Evolutionary conservation across 768 basidiomycete genomes (phyloP).

Genomic region (Macrolepiota albuminosa): DNA sequence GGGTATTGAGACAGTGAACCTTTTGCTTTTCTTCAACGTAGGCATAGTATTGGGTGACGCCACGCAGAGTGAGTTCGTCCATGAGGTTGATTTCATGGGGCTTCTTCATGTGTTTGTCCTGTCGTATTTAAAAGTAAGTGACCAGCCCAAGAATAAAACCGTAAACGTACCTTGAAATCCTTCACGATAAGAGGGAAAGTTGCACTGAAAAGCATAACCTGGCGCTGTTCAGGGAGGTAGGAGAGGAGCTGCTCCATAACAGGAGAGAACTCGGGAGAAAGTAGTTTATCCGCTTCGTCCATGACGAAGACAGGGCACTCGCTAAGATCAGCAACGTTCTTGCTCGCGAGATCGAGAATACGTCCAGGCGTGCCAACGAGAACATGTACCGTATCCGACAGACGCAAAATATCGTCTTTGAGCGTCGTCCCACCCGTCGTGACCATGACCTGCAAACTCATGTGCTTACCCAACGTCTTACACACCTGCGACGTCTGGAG

Average conservation of each 20-base stretch:
- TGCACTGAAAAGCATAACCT: slow-evolving; percentile 99
- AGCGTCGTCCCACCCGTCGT: slow-evolving; percentile 98
- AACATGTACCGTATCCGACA: slow-evolving; percentile 88
- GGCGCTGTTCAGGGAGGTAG: slow-evolving; percentile 78
- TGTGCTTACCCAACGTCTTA: slow-evolving; percentile 94
- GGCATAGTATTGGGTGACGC: slow-evolving; percentile 99
- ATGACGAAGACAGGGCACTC: slow-evolving; percentile 97
- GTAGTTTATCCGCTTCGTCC: slow-evolving; percentile 99
- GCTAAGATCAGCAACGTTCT: slow-evolving; percentile 88
- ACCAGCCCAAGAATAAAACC: background rate
- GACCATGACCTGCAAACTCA: slow-evolving; percentile 96
- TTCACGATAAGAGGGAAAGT: slow-evolving; percentile 99
- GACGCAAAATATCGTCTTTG: slow-evolving; percentile 94
- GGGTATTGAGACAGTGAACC: slow-evolving; percentile 98
- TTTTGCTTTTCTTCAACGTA: slow-evolving; percentile 99
- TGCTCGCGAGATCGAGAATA: slow-evolving; percentile 91
- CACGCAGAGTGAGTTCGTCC: slow-evolving; percentile 97
- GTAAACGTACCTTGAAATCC: slow-evolving; percentile 81
- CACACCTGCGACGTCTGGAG: slow-evolving; percentile 99
- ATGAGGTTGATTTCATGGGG: slow-evolving; percentile 99
- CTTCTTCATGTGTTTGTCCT: slow-evolving; percentile 95
- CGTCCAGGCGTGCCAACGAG: slow-evolving; percentile 97
- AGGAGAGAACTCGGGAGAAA: slow-evolving; percentile 95
- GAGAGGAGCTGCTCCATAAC: slow-evolving; percentile 95
- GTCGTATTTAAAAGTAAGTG: slow-evolving; percentile 8